Evolutionary conservation across 139 green algal genomes (phyloP).

Genomic region (Yamagishiella unicocca): DNA sequence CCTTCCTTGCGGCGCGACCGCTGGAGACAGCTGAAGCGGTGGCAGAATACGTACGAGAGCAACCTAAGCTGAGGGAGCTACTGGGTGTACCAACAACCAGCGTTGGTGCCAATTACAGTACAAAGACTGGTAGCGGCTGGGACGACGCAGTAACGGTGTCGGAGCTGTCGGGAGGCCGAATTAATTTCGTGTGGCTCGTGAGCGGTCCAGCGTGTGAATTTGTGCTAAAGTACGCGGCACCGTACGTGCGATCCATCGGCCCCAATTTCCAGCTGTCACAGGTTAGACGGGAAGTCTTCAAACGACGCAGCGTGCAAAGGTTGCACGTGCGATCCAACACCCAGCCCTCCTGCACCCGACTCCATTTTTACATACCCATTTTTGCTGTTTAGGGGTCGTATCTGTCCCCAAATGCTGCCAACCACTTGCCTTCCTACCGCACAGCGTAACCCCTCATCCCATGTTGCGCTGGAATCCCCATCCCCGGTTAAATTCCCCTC

Average conservation of each 20-base stretch:
- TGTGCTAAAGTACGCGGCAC: slow-evolving; percentile 34
- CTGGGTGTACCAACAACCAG: background rate
- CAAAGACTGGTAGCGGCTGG: background rate
- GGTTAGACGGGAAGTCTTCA: slow-evolving; percentile 26
- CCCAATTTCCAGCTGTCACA: slow-evolving; percentile 48
- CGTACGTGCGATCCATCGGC: slow-evolving; percentile 45
- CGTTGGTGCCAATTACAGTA: background rate
- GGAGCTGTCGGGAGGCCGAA: slow-evolving; percentile 55
- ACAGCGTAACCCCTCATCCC: too few relatives aligned
- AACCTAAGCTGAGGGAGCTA: background rate
- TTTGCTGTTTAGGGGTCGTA: too few relatives aligned
- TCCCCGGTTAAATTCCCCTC: background rate
- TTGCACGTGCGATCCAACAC: too few relatives aligned
- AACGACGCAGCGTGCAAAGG: too few relatives aligned
- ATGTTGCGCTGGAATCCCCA: background rate
- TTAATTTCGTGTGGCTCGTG: slow-evolving; percentile 59
- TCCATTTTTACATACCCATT: too few relatives aligned
- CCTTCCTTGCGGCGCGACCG: background rate
- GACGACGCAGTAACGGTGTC: background rate
- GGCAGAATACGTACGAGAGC: background rate
- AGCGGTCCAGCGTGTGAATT: background rate
- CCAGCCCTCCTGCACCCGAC: too few relatives aligned
- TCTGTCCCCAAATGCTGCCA: too few relatives aligned
- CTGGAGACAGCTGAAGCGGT: background rate
- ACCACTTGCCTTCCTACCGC: too few relatives aligned